Conservation (phyloP, 2,329 filamentous ascomycete species). For the Ascochyta clinopodiicola region DNA sequence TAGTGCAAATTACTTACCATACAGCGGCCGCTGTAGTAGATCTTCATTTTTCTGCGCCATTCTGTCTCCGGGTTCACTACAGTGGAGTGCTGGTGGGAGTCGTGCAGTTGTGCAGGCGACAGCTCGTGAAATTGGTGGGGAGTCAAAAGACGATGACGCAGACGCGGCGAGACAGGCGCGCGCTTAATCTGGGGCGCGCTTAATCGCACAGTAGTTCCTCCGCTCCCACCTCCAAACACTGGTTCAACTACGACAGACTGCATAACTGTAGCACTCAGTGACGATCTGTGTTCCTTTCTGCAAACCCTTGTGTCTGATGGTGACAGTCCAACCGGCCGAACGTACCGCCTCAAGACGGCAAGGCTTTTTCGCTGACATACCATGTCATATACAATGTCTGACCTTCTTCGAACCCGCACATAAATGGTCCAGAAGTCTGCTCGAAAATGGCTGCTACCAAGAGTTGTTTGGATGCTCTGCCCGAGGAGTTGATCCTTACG, state of each 20-base stretch:
- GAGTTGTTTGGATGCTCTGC: not conserved
- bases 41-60: conserved; percentile 43
- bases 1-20: conserved; percentile 34
- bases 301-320: not conserved
- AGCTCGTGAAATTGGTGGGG: conserved; percentile 19
- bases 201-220: not conserved
- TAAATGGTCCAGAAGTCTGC: not conserved
- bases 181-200: not conserved
- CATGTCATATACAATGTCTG: not conserved
- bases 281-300: not conserved
- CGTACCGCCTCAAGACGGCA: not conserved
- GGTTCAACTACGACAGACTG: not conserved
- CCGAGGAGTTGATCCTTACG: conserved; percentile 7
- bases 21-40: conserved; percentile 48
- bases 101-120: conserved; percentile 1
- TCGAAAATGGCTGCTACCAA: not conserved
- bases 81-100: not conserved
- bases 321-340: not conserved
- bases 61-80: not conserved
- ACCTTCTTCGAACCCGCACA: not conserved
- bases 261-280: not conserved
- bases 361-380: not conserved
- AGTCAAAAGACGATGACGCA: conserved; percentile 21
- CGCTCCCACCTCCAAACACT: not conserved
- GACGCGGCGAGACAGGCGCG: conserved; percentile 11